Evolutionary conservation across 306 rosid species (phyloP).

Genomic region (Cajanus cajan): DNA sequence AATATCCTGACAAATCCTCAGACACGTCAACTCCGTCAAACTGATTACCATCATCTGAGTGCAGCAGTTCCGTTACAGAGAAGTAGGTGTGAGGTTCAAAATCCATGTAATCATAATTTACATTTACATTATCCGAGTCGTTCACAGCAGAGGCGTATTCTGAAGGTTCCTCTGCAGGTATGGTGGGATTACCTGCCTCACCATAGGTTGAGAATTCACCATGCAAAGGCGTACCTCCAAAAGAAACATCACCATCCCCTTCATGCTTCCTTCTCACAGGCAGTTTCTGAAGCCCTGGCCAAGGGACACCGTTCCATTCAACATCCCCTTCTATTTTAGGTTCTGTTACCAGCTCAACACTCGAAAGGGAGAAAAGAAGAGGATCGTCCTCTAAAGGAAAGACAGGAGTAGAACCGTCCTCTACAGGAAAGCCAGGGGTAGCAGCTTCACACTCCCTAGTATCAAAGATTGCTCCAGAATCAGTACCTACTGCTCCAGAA

Average conservation of each 20-base stretch:
- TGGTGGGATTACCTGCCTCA: conserved; percentile 34
- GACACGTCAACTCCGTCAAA: conserved; percentile 51
- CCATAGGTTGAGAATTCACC: conserved; percentile 32
- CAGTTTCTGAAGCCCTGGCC: conserved; percentile 67
- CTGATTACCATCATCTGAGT: conserved; percentile 47
- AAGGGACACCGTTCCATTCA: conserved; percentile 58
- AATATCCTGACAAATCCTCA: conserved; percentile 46
- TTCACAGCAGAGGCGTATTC: conserved; percentile 51
- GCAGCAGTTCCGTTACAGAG: conserved; percentile 69
- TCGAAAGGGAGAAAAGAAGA: conserved; percentile 65
- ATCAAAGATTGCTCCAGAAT: conserved; percentile 51
- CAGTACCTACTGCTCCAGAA: conserved; percentile 44
- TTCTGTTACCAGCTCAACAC: conserved; percentile 63
- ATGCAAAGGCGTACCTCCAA: conserved; percentile 36
- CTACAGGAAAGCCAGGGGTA: conserved; percentile 56
- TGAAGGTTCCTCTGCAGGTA: conserved; percentile 39
- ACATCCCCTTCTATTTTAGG: conserved; percentile 49
- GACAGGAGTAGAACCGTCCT: conserved; percentile 64
- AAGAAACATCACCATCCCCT: conserved; percentile 58
- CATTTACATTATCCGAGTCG: conserved; percentile 45
- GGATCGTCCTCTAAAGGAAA: conserved; percentile 69
- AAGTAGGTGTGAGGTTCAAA: conserved; percentile 82
- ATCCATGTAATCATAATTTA: conserved; percentile 53
- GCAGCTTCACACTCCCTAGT: conserved; percentile 52
- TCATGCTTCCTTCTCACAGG: conserved; percentile 82